Conservation (phyloP, 2,329 filamentous ascomycete species). For the Didymella glomerata region DNA sequence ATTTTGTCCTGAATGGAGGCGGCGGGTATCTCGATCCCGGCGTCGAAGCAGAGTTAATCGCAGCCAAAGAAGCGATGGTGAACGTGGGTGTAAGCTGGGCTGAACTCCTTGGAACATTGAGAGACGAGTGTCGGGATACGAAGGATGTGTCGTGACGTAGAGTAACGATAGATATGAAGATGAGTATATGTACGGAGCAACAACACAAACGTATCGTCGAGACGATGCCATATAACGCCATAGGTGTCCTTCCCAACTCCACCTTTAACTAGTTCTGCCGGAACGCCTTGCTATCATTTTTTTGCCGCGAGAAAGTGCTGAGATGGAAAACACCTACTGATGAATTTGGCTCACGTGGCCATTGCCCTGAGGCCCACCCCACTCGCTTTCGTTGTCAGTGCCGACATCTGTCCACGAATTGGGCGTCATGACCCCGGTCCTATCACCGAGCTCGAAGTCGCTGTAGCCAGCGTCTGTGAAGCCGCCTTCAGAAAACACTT, state of each 20-base stretch:
- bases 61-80: not conserved
- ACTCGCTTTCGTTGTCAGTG: constrained; percentile 52
- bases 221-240: not conserved
- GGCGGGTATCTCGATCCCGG: not conserved
- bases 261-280: not conserved
- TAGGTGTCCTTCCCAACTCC: not conserved
- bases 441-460: constrained; percentile 35
- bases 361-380: constrained; percentile 36
- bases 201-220: not conserved
- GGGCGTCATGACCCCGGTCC: constrained; percentile 49
- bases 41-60: not conserved
- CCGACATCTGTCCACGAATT: constrained; percentile 53
- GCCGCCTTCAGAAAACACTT: constrained; percentile 47
- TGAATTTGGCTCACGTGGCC: constrained; percentile 44
- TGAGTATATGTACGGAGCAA: constrained; percentile 1
- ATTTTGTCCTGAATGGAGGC: not conserved
- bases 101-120: not conserved
- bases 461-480: constrained; percentile 50
- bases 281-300: constrained; percentile 15
- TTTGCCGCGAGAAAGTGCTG: not conserved
- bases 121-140: no score
- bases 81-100: not conserved
- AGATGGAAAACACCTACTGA: constrained; percentile 24
- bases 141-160: not conserved
- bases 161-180: not conserved